phyloP scores from a whole-genome alignment of 2,329 filamentous ascomycete species.

The Lecanosticta acicola region DNA sequence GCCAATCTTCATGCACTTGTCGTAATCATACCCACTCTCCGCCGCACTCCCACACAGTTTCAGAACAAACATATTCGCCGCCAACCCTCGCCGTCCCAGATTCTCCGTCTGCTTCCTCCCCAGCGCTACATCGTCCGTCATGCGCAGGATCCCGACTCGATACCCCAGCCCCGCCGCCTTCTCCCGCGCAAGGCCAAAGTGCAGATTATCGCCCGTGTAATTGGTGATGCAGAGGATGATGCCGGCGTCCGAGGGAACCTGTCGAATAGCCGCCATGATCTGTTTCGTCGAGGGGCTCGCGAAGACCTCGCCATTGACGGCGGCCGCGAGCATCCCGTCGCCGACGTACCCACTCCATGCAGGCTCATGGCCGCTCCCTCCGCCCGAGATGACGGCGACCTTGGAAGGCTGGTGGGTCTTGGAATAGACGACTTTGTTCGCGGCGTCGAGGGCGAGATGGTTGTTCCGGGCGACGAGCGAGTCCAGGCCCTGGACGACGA shows the following conservation, averaged over 20 bases:
- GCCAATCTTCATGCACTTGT: conserved; percentile 42
- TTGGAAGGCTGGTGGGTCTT: conserved; percentile 40
- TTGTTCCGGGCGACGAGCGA: conserved; percentile 44
- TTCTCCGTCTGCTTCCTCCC: conserved; percentile 46
- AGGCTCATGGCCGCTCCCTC: conserved; percentile 46
- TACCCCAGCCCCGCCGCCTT: conserved; percentile 43
- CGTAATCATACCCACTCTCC: conserved; percentile 41
- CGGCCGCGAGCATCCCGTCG: conserved; percentile 45
- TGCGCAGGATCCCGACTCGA: conserved; percentile 43
- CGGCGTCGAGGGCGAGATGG: conserved; percentile 40
- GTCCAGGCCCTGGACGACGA: conserved; percentile 46
- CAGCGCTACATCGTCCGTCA: conserved; percentile 46
- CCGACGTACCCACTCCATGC: conserved; percentile 47
- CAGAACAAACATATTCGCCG: conserved; percentile 45
- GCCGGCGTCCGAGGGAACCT: conserved; percentile 42
- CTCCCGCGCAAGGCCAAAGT: conserved; percentile 46
- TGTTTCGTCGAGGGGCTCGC: conserved; percentile 46
- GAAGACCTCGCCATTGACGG: conserved; percentile 47
- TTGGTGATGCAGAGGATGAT: conserved; percentile 47
- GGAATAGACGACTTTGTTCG: conserved; percentile 43
- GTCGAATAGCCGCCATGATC: conserved; percentile 45
- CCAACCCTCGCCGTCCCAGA: conserved; percentile 46
- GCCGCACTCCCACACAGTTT: conserved; percentile 45
- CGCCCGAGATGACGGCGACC: conserved; percentile 44
- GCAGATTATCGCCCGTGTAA: conserved; percentile 47